Evolutionary conservation across 2,329 filamentous ascomycete genomes (phyloP), one percentile per base, ranked within the genome.

Genomic region (Blastomyces emzantsi): DNA sequence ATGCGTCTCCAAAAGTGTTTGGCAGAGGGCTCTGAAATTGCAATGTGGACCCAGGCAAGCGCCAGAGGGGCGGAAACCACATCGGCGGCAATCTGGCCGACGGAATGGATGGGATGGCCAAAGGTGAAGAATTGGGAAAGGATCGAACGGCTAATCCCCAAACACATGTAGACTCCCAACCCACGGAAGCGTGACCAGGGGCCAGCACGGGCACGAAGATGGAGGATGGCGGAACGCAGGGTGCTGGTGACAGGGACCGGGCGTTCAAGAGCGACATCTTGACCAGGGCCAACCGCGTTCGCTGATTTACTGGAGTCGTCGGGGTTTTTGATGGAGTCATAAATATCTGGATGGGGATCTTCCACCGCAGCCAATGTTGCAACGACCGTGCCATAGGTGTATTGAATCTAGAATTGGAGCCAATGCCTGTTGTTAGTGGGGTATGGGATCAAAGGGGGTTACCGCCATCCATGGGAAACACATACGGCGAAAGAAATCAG

Each of bases 11-110:
- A 89, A 80, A 88, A 91, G 69, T 78, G 78, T 73, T 84, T 83
- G 58, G 80, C 72, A 63, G 83, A 87, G 5, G 86, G 85, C 62
- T 85, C 81, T 1, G 90, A 87, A 72, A 97, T 92, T 73, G 96
- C 85, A 70, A 90, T 87, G 75, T 96, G 91, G 3, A 92, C 90
- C 91, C 92, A 96, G 62, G 85, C 83, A 68, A 92, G 84, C 73
- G 85, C 83, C 64, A 93, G 75, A 70, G 88, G 88, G 47, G 88
- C 83, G 41, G 90, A 79, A 25, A 83, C 74, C 28, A 93, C 74
- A 61, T 83, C 81, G 33, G 85, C 80, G 52, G 88, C 64, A 60
- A 87, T 80, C 62, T 81, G 81, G 62, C 80, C 79, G 62, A 89
- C 49, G 33, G 78, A 67, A 67, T 77, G 71, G 62, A 87, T 67